Percentiles rank a stretch among this genome's conserved stretches.
Evolutionary conservation across 345 rosid genomes (phyloP).

Genomic region (Noccaea bulbosa): DNA sequence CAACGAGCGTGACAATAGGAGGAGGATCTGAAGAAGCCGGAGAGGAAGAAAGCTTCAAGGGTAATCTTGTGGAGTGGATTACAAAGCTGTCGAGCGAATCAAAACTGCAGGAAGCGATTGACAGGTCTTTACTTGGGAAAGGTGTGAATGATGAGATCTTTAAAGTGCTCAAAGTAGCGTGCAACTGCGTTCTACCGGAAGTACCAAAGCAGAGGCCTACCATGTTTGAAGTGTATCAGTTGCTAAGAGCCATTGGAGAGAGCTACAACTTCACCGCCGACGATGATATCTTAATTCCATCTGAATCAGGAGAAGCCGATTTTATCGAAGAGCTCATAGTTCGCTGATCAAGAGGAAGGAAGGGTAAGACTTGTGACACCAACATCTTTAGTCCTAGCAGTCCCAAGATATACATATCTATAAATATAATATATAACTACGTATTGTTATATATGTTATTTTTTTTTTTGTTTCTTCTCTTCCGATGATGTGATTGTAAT

Average conservation of each 20-base stretch:
- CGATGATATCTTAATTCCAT: conserved; percentile 69
- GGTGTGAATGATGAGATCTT: conserved; percentile 74
- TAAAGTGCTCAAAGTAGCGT: conserved; percentile 83
- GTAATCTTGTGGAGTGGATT: conserved; percentile 90
- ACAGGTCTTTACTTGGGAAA: conserved; percentile 57
- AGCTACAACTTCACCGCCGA: conserved; percentile 72
- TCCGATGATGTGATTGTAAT: conserved; percentile 28
- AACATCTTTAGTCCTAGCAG: conserved; percentile 34
- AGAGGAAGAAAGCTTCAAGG: conserved; percentile 68
- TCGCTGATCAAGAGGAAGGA: conserved; percentile 37
- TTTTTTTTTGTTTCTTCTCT: conserved; percentile 31
- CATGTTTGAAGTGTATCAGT: conserved; percentile 88
- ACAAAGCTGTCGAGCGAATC: conserved; percentile 52
- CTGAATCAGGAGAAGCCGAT: conserved; percentile 62
- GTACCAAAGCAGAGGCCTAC: conserved; percentile 80
- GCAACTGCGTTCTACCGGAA: conserved; percentile 65
- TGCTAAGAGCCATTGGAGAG: conserved; percentile 84
- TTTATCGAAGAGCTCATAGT: conserved; percentile 78
- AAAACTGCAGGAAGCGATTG: conserved; percentile 69
- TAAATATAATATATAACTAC: conserved; percentile 24
- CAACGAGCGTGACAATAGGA: conserved; percentile 57
- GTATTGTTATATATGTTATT: conserved; percentile 24
- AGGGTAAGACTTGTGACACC: conserved; percentile 19
- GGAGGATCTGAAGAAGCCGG: conserved; percentile 58
- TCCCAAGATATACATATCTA: conserved; percentile 14